These are phyloP conservation scores for Metschnikowia drakensbergensis DNA, from an alignment of 805 yeast genomes.

Conservation along the genomic window DNA sequence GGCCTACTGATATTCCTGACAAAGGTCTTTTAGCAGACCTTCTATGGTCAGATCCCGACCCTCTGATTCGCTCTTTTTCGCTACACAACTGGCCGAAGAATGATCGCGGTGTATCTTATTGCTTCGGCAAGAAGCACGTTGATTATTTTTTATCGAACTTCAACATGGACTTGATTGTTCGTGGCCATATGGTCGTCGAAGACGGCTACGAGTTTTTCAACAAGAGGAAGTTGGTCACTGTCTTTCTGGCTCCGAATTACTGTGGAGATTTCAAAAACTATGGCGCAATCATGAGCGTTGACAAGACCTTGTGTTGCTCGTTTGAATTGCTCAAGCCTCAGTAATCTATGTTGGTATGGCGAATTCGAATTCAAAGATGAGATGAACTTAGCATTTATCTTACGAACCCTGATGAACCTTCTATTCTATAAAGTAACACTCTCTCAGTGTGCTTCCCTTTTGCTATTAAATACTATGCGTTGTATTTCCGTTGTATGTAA, in stretches of 20 bases:
- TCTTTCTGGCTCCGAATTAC: slow-evolving; percentile 80
- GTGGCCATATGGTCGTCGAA: slow-evolving; percentile 89
- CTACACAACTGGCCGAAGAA: slow-evolving; percentile 67
- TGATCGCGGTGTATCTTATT: slow-evolving; percentile 79
- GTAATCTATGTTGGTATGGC: slow-evolving; percentile 3
- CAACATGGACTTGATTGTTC: slow-evolving; percentile 69
- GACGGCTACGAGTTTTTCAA: slow-evolving; percentile 84
- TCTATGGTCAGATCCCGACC: slow-evolving; percentile 80
- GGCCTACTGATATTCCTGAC: slow-evolving; percentile 86
- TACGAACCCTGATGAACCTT: slow-evolving; percentile 5
- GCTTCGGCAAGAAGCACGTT: slow-evolving; percentile 73
- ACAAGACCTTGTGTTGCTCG: slow-evolving; percentile 62
- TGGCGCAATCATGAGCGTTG: slow-evolving; percentile 78
- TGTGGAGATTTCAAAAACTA: slow-evolving; percentile 78
- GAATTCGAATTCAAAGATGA: not conserved
- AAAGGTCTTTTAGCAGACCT: slow-evolving; percentile 73
- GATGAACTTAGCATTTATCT: slow-evolving; percentile 2
- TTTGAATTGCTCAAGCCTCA: slow-evolving; percentile 66
- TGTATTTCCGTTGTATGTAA: not conserved
- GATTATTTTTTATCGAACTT: slow-evolving; percentile 62
- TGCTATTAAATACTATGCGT: slow-evolving; percentile 3
- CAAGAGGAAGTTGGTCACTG: slow-evolving; percentile 68
- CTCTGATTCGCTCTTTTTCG: slow-evolving; percentile 32
- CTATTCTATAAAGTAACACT: not conserved
- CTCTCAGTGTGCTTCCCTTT: not conserved